phyloP scores from a whole-genome alignment of 1,284 basidiomycete genomes.

The Kwoniella shivajii region DNA sequence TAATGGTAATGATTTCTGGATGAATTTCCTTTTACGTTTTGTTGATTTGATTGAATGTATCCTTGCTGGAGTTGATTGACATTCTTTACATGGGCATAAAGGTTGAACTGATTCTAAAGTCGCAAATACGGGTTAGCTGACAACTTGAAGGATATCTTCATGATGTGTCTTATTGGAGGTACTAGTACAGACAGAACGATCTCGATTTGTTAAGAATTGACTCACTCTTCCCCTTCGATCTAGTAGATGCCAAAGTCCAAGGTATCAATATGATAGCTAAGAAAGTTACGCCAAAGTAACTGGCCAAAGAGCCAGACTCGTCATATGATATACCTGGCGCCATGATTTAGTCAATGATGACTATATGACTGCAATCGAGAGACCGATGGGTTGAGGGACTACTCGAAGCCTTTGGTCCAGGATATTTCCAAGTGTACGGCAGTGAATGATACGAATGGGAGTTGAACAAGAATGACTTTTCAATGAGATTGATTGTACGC shows the following conservation, averaged over 20 bases:
- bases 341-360: constrained; percentile 21
- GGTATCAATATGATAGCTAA: constrained; percentile 78
- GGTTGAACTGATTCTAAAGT: constrained; percentile 34
- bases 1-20: constrained; percentile 61
- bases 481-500: too few relatives aligned
- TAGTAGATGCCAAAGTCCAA: constrained; percentile 63
- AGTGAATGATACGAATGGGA: too few relatives aligned
- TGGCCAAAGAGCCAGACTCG: constrained; percentile 83
- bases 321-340: constrained; percentile 65
- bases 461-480: too few relatives aligned
- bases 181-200: too few relatives aligned
- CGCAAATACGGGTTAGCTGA: not conserved
- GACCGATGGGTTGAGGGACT: too few relatives aligned
- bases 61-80: constrained; percentile 18
- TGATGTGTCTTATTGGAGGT: too few relatives aligned
- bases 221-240: constrained; percentile 32
- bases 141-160: not conserved
- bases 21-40: constrained; percentile 4
- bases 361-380: not conserved
- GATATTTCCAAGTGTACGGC: too few relatives aligned
- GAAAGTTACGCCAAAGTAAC: constrained; percentile 85
- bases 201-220: not conserved
- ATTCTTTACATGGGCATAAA: constrained; percentile 39
- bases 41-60: constrained; percentile 16
- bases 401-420: too few relatives aligned